Evolutionary conservation across 306 rosid species (phyloP).

Genomic region (Glycyrrhiza uralensis): DNA sequence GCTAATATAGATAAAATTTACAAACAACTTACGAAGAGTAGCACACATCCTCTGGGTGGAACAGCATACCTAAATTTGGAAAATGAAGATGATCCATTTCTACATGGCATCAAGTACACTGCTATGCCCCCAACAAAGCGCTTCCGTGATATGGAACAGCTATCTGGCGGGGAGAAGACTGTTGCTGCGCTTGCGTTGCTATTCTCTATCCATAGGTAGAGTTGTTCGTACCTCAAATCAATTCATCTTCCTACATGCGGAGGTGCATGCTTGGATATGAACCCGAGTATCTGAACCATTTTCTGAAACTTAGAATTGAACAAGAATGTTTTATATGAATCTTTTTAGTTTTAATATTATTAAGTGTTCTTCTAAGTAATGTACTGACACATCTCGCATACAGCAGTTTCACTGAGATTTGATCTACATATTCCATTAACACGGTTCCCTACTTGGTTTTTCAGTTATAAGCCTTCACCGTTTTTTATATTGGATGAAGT

Average conservation of each 20-base stretch:
- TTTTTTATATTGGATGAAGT: conserved; percentile 99
- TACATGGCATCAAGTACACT: conserved; percentile 93
- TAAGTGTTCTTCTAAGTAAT: neutral
- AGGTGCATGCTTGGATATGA: neutral
- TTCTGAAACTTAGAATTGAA: neutral
- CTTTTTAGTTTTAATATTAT: neutral
- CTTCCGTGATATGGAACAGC: conserved; percentile 96
- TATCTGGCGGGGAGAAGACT: conserved; percentile 98
- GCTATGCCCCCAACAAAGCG: conserved; percentile 99
- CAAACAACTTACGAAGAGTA: conserved; percentile 90
- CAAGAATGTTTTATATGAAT: neutral
- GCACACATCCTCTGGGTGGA: conserved; percentile 91
- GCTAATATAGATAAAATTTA: conserved; percentile 82
- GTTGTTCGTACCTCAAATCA: neutral
- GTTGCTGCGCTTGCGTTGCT: conserved; percentile 96
- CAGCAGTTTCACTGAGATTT: neutral
- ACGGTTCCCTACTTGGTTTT: conserved; percentile 26
- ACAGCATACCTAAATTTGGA: conserved; percentile 90
- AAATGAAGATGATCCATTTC: conserved; percentile 95
- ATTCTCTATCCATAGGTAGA: conserved; percentile 91
- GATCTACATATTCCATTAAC: conserved; percentile 20
- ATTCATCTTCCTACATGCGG: neutral
- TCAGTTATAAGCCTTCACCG: conserved; percentile 96
- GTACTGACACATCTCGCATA: conserved; percentile 7
- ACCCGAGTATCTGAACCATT: neutral